Evolutionary conservation across 768 basidiomycete species (phyloP).

Genomic region (Leccinum barrowsii): DNA sequence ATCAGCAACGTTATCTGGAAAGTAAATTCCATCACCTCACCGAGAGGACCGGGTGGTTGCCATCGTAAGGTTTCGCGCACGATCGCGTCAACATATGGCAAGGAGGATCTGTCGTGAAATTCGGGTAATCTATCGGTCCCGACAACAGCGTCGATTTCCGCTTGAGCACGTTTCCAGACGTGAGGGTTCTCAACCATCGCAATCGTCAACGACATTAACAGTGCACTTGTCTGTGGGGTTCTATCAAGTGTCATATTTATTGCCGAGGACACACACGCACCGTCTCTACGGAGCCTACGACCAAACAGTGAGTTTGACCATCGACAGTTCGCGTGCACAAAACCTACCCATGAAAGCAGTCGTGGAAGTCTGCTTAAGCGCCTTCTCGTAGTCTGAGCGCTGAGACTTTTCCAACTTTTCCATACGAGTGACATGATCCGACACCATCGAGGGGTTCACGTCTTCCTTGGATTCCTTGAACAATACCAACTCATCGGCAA

Average conservation of each 20-base stretch:
- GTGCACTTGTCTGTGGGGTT: background rate
- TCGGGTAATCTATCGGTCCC: slow-evolving; percentile 9
- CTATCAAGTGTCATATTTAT: background rate
- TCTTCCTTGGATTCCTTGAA: slow-evolving; percentile 7
- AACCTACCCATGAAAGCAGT: slow-evolving; percentile 17
- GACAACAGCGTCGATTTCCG: slow-evolving; percentile 7
- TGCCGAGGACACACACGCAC: background rate
- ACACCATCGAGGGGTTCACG: slow-evolving; percentile 12
- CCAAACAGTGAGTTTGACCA: background rate
- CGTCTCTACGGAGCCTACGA: slow-evolving; percentile 13
- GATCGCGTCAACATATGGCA: slow-evolving; percentile 13
- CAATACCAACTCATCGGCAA: background rate
- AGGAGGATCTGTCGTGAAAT: slow-evolving; percentile 4
- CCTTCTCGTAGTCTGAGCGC: slow-evolving; percentile 10
- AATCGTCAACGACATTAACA: slow-evolving; percentile 5
- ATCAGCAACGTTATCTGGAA: background rate
- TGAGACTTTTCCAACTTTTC: slow-evolving; percentile 2
- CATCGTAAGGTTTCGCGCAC: slow-evolving; percentile 10
- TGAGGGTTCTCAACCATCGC: slow-evolving; percentile 14
- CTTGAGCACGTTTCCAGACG: slow-evolving; percentile 9
- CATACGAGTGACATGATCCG: slow-evolving; percentile 10
- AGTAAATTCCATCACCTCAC: background rate
- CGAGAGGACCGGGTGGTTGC: slow-evolving; percentile 5
- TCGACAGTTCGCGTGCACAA: too few species aligned
- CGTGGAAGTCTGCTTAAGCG: slow-evolving; percentile 13